Percentiles rank a stretch among this genome's conserved stretches.
Conservation (phyloP, 2,329 filamentous ascomycete species). For the Monilinia aucupariae region DNA sequence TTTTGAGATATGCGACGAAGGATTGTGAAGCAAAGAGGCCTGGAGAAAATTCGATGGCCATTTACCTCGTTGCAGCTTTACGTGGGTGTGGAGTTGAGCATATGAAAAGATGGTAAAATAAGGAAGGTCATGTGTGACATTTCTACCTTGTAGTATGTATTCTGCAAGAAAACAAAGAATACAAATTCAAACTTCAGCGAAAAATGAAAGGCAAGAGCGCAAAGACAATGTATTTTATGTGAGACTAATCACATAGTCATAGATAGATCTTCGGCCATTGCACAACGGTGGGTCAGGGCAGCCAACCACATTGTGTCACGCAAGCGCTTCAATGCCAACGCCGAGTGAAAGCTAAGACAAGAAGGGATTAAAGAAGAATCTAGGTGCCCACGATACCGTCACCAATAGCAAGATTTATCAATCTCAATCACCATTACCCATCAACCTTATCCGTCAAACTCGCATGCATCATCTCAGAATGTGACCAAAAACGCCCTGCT, state of each 20-base stretch:
- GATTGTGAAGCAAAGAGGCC: background rate
- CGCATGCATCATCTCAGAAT: constrained; percentile 8
- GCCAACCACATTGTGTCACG: background rate
- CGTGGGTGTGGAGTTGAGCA: background rate
- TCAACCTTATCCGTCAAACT: background rate
- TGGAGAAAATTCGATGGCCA: background rate
- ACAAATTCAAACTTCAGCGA: background rate
- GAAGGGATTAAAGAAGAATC: background rate
- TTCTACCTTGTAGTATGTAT: too few relatives aligned
- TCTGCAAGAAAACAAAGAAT: background rate
- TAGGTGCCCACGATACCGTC: background rate
- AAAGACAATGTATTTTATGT: background rate
- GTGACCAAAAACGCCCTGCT: constrained; percentile 7
- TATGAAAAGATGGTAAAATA: background rate
- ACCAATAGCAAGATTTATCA: background rate
- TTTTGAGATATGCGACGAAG: background rate
- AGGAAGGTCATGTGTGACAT: too few relatives aligned
- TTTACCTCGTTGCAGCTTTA: background rate
- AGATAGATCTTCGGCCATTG: background rate
- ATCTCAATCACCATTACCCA: background rate
- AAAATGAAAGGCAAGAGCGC: background rate
- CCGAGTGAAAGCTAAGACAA: background rate
- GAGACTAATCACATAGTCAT: background rate
- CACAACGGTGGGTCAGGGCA: background rate
- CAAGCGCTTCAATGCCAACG: background rate